Base-by-base conservation (phyloP, 1,284 basidiomycete species). In the Wolfiporia cocos region DNA sequence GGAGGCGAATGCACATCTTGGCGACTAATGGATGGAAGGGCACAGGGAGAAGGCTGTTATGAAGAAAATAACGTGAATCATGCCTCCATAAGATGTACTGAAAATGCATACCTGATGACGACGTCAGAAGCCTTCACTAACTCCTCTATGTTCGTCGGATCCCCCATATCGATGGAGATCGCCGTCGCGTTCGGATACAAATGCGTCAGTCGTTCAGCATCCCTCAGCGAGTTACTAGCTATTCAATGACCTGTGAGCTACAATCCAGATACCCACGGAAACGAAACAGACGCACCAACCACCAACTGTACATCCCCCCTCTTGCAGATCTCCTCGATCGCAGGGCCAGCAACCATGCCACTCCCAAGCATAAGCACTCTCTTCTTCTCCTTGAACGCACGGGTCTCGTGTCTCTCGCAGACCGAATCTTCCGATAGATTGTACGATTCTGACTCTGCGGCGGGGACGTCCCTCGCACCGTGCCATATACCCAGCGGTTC, bases 291-390 rank as follows among this genome's bases (percentile, higher is more conserved):
- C 84, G 55, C 46, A 91, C 90, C 91, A 49, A 93, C 76, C 2
- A 86, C 61, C 22, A 94, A 63, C 39, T 79, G 68, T 0, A 92
- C 65, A 49, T 88, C 85, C 0, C 55, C 49, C 35, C 71, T 63
- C 52, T 70, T 61, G 56, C 76, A 66, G 38, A 94, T 75, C 56
- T 87, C 78, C 47, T 86, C 77, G 5, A 91, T 81, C 6, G 85
- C 85, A 10, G 91, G 92, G 3, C 83, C 82, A 11, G 91, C 89
- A 18, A 94, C 93, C 79, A 94, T 92, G 15, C 93, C 94, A 42
- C 86, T 90, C 9, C 93, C 93, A 3, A 96, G 73, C 50, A 97
- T 69, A 21, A 97, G 64, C 1, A 94, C 73, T n/a, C n/a, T n/a
- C 51, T 84, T 86, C 68, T 81, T 81, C 58, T 54, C 64, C 43